Conservation (phyloP, 495 filamentous ascomycete species). For the Neurospora terricola region DNA sequence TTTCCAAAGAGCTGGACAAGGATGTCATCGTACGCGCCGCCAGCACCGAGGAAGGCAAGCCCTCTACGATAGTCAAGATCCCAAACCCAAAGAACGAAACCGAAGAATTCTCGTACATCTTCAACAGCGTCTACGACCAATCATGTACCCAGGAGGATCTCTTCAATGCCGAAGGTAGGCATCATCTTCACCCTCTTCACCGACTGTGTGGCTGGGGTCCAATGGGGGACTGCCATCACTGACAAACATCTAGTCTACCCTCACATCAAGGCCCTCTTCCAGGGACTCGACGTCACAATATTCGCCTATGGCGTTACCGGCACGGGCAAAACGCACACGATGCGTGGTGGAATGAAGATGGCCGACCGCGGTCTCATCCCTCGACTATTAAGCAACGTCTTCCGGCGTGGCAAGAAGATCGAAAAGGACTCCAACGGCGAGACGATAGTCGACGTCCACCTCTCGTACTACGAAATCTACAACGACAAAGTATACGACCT, state of each 20-base stretch:
- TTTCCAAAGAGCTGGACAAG: slow-evolving; percentile 69
- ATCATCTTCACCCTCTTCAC: neutral
- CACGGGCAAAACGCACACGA: slow-evolving; percentile 95
- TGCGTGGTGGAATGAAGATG: slow-evolving; percentile 86
- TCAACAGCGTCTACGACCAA: slow-evolving; percentile 85
- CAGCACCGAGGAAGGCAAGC: slow-evolving; percentile 44
- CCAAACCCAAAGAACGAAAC: slow-evolving; percentile 88
- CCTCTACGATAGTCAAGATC: slow-evolving; percentile 66
- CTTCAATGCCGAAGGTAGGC: slow-evolving; percentile 77
- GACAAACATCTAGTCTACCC: slow-evolving; percentile 33
- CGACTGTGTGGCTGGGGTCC: neutral
- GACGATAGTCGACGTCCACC: slow-evolving; percentile 62
- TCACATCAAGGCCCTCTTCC: slow-evolving; percentile 81
- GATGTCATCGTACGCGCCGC: slow-evolving; percentile 73
- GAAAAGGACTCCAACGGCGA: slow-evolving; percentile 71
- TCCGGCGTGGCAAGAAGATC: slow-evolving; percentile 74
- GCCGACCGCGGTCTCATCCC: slow-evolving; percentile 90
- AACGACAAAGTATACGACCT: slow-evolving; percentile 93
- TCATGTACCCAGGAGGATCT: slow-evolving; percentile 71
- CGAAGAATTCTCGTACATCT: slow-evolving; percentile 88
- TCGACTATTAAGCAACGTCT: slow-evolving; percentile 75
- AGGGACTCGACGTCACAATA: slow-evolving; percentile 85
- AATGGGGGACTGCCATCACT: neutral
- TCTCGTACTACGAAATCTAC: slow-evolving; percentile 98
- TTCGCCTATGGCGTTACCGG: slow-evolving; percentile 96